Base-by-base conservation (phyloP, 495 filamentous ascomycete species). In the Aspergillus sclerotiicarbonarius region DNA sequence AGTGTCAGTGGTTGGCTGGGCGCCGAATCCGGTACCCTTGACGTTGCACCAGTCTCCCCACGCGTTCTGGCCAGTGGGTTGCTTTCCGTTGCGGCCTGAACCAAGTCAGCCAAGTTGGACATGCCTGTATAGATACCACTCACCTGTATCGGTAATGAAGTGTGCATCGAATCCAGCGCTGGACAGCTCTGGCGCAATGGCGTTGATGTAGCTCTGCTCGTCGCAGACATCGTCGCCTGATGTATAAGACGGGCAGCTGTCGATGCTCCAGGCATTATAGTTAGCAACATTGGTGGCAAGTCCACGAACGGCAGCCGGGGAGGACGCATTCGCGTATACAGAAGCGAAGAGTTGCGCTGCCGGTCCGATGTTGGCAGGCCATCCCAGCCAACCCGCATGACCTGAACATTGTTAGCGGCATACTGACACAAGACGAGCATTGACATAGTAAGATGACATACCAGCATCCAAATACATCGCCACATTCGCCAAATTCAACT, bases 11-110 rank as follows among this genome's bases (percentile, higher is more conserved):
- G 85, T 87, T 0, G 86, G 85, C 56, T 85, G 86, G 46, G 80
- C 77, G 71, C 90, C 89, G 69, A 92, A 91, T 32, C 89, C 89
- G 50, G 88, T 84, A 61, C 82, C 84, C 59, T 82, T 83, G 65
- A 88, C 82, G 69, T 93, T 93, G 82, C 89, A 92, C 89, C 90
- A 94, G 79, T 92, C 82, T 67, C 89, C 90, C 87, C 89, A 83
- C 37, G 73, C 80, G 59, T 82, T 71, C 67, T 89, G 89, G 31
- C 72, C 62, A 21, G 85, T 80, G 58, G 85, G 84, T 58, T 84
- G 78, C 53, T 87, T 85, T 67, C 82, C 87, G 66, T 88, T 89
- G 62, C 89, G 84, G 71, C 72, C 77, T 74, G 59, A 10, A 41
- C 8, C 13, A 57, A 47, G 29, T 18, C 13, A 56, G 7, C 29